These are phyloP conservation scores for Yamadazyma insecticola DNA, from an alignment of 805 yeast species.

Conservation along the genomic window DNA sequence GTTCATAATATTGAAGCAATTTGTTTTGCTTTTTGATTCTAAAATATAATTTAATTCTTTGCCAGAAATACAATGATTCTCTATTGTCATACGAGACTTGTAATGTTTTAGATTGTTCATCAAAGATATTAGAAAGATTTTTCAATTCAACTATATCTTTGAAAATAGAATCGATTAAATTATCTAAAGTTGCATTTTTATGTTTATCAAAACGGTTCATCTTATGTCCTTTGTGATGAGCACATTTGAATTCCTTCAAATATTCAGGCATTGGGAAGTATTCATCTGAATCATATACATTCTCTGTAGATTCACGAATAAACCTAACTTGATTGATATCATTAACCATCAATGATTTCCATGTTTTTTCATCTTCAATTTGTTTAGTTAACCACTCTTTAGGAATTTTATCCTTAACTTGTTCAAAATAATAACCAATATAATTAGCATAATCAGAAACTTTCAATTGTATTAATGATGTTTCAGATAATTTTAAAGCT, in stretches of 20 bases:
- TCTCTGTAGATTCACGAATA: constrained; percentile 7
- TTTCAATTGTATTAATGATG: constrained; percentile 50
- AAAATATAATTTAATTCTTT: constrained; percentile 26
- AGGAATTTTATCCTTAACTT: constrained; percentile 26
- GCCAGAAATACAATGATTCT: constrained; percentile 32
- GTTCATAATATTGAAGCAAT: constrained; percentile 44
- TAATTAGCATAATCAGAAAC: constrained; percentile 43
- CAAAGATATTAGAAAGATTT: constrained; percentile 23
- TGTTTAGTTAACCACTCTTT: constrained; percentile 25
- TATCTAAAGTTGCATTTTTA: constrained; percentile 9
- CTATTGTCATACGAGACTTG: constrained; percentile 27
- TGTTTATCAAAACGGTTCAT: constrained; percentile 6
- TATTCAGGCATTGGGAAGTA: constrained; percentile 18
- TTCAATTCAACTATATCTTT: constrained; percentile 17
- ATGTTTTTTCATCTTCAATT: constrained; percentile 12
- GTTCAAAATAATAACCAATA: constrained; percentile 33
- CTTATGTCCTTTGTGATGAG: constrained; percentile 7
- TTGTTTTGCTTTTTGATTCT: constrained; percentile 31
- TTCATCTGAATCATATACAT: constrained; percentile 14
- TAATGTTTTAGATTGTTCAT: constrained; percentile 20
- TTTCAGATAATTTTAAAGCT: constrained; percentile 50
- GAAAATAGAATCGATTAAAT: constrained; percentile 18
- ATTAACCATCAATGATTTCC: constrained; percentile 12
- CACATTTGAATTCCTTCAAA: constrained; percentile 7
- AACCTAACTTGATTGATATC: constrained; percentile 13